phyloP scores from a whole-genome alignment of 768 basidiomycete genomes.

The Pulveroboletus frians region DNA sequence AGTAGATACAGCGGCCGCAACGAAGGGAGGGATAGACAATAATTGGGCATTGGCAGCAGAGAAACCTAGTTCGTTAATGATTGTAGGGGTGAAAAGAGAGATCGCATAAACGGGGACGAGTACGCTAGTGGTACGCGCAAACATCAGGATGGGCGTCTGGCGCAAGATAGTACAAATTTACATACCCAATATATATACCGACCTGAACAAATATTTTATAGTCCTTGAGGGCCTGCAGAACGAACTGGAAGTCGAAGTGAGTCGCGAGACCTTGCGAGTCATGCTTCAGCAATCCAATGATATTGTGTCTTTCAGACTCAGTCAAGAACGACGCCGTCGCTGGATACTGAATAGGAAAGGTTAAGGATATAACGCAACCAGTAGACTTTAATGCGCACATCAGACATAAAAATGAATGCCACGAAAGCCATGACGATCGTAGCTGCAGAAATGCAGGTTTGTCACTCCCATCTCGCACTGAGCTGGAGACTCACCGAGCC shows the following conservation, averaged over 20 bases:
- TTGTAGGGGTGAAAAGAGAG: slow-evolving; percentile 49
- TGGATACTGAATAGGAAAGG: slow-evolving; percentile 38
- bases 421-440: slow-evolving; percentile 21
- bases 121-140: slow-evolving; percentile 25
- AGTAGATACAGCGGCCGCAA: slow-evolving; percentile 41
- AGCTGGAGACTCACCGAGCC: slow-evolving; percentile 16
- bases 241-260: slow-evolving; percentile 40
- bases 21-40: slow-evolving; percentile 48
- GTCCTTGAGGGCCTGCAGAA: slow-evolving; percentile 45
- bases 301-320: slow-evolving; percentile 36
- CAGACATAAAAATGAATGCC: slow-evolving; percentile 49
- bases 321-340: slow-evolving; percentile 54
- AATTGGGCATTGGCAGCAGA: slow-evolving; percentile 46
- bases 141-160: neutral
- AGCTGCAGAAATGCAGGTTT: slow-evolving; percentile 7
- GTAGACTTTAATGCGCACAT: slow-evolving; percentile 28
- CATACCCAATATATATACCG: slow-evolving; percentile 40
- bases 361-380: slow-evolving; percentile 7
- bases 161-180: neutral
- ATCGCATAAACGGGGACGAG: slow-evolving; percentile 45
- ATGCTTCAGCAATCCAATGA: slow-evolving; percentile 36
- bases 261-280: slow-evolving; percentile 43
- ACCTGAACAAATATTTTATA: slow-evolving; percentile 37
- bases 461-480: neutral
- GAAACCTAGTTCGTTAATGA: slow-evolving; percentile 47